Evolutionary conservation across 73 alveolate genomes (phyloP).

Genomic region (Diophrys sp.): DNA sequence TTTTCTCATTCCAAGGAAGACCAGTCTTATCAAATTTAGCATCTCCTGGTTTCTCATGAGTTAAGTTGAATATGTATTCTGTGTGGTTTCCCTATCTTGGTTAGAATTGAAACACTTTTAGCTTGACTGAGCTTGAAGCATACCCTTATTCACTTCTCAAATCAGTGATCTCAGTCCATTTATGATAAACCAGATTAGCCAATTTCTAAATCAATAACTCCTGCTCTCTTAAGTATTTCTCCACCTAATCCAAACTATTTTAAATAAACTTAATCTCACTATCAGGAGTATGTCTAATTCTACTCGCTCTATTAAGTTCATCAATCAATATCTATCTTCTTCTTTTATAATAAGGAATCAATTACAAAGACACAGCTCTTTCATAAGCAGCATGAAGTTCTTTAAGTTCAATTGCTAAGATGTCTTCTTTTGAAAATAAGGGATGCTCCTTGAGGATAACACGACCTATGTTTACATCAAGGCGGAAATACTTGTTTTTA

Average conservation of each 20-base stretch:
- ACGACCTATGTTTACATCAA: constrained; percentile 78
- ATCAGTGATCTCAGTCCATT: constrained; percentile 86
- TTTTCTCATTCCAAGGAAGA: constrained; percentile 72
- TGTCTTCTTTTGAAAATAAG: constrained; percentile 82
- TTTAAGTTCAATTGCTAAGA: constrained; percentile 71
- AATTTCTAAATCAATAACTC: constrained; percentile 62
- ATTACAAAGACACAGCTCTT: constrained; percentile 73
- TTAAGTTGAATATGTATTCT: constrained; percentile 80
- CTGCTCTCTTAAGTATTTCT: constrained; percentile 73
- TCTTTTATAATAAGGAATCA: constrained; percentile 83
- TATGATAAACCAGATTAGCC: constrained; percentile 76
- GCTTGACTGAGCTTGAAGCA: constrained; percentile 70
- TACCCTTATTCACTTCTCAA: constrained; percentile 73
- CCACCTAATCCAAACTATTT: constrained; percentile 68
- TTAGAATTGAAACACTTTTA: constrained; percentile 77
- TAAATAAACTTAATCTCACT: constrained; percentile 79
- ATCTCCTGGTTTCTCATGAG: constrained; percentile 70
- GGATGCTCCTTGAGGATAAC: constrained; percentile 82
- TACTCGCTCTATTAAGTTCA: constrained; percentile 64
- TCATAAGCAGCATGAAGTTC: constrained; percentile 85
- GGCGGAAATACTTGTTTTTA: constrained; percentile 76
- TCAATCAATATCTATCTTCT: constrained; percentile 55
- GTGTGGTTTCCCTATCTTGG: constrained; percentile 58
- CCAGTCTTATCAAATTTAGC: constrained; percentile 39
- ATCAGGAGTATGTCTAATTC: constrained; percentile 64